phyloP scores from a whole-genome alignment of 441 rosid genomes.

The Brassica hybrid region DNA sequence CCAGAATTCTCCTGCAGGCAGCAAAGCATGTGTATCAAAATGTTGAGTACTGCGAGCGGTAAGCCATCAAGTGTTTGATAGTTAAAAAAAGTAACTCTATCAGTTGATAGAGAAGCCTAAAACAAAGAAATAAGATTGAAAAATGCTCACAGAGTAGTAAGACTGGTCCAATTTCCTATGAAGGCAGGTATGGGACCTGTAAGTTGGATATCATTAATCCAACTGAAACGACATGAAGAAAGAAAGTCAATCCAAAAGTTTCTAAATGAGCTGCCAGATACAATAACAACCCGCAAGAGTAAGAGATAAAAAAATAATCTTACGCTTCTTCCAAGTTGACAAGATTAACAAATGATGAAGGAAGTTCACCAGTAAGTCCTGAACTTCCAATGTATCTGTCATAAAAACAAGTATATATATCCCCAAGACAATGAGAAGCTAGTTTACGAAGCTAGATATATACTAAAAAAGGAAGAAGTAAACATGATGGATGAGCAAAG shows the following conservation, averaged over 20 bases:
- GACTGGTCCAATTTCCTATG: slow-evolving; percentile 69
- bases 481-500: background rate
- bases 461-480: background rate
- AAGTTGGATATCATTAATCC: slow-evolving; percentile 64
- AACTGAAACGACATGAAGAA: slow-evolving; percentile 47
- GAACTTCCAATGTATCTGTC: slow-evolving; percentile 51
- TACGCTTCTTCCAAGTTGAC: slow-evolving; percentile 44
- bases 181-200: slow-evolving; percentile 78
- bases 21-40: slow-evolving; percentile 1
- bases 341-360: slow-evolving; percentile 49
- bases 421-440: background rate
- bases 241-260: slow-evolving; percentile 24
- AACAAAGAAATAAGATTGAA: slow-evolving; percentile 11
- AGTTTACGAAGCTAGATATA: background rate
- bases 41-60: background rate
- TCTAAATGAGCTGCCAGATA: background rate
- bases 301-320: slow-evolving; percentile 19
- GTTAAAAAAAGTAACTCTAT: background rate
- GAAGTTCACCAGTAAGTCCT: slow-evolving; percentile 55
- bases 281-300: background rate
- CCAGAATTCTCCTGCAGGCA: slow-evolving; percentile 68
- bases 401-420: background rate
- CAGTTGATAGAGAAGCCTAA: background rate
- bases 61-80: background rate
- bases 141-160: slow-evolving; percentile 51